Base-by-base conservation (phyloP, 1,284 basidiomycete genomes). In the Vanrija humicola region DNA sequence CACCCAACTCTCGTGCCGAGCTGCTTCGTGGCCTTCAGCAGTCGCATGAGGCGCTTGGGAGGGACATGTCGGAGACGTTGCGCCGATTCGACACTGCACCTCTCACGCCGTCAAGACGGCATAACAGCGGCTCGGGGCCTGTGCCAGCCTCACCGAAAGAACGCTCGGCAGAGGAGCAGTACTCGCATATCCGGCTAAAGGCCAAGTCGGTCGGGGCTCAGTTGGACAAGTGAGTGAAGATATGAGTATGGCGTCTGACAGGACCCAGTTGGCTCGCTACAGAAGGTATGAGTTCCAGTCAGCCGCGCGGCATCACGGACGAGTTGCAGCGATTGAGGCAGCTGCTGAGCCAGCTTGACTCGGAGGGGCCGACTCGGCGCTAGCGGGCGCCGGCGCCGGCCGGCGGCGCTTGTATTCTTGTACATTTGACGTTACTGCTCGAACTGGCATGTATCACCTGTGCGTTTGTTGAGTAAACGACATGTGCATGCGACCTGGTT, bases 31-130 rank as follows among this genome's bases (percentile, higher is more conserved):
- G 72, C 8, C 54, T 72, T 18, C 72, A 75, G 58, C 69, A 72
- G 54, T 68, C 66, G 16, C 65, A 70, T 54, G 73, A 73, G 39
- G 71, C 71, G 1, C 62, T 75, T 7, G 68, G 72, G 1, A 55
- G 61, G n/a, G 73, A 75, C 54, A 75, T 75, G 73, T 67, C 65
- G 6, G 69, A 73, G 48, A 69, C 71, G 50, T 57, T 73, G 3
- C 63, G 67, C 15, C 66, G 66, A 42, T 63, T 75, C 12, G 64
- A 63, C 43, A 52, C 59, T 44, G 56, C 65, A 7, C 67, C 66
- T 3, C 52, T 68, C 25, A 69, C 67, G 1, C 71, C 68, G 7
- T 65, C 59, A 14, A 48, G 59, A 16, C 52, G 56, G 48, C 63
- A 62, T 38, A 64, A 64, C 39, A 46, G 51, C 5, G 51, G 54